Percentiles rank a stretch among this genome's conserved stretches.
Evolutionary conservation across 179 eudicot species (phyloP).

Genomic region (Corrigiola litoralis): DNA sequence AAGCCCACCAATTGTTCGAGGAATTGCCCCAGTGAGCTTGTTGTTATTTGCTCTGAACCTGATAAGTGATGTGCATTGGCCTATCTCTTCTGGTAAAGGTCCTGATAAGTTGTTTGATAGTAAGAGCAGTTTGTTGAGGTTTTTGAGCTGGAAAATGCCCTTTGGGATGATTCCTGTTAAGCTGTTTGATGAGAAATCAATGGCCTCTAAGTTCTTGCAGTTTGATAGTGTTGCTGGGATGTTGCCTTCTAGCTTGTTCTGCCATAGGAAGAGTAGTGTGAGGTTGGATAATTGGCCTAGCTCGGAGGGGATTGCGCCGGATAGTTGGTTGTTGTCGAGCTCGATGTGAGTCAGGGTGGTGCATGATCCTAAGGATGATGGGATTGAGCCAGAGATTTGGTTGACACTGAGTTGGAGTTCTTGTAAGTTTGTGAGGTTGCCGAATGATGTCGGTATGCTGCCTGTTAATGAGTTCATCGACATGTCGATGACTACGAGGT

Average conservation of each 20-base stretch:
- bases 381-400: constrained; percentile 69
- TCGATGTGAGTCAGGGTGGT: constrained; percentile 59
- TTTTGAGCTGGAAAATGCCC: constrained; percentile 57
- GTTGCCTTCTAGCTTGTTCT: constrained; percentile 68
- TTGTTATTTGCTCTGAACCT: constrained; percentile 69
- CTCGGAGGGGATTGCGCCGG: constrained; percentile 66
- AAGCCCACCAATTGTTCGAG: constrained; percentile 63
- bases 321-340: constrained; percentile 79
- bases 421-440: constrained; percentile 52
- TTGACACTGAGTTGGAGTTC: constrained; percentile 80
- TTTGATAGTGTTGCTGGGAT: constrained; percentile 54
- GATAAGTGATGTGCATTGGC: constrained; percentile 62
- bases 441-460: constrained; percentile 52
- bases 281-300: constrained; percentile 60
- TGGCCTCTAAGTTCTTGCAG: constrained; percentile 56
- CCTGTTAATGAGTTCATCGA: constrained; percentile 82
- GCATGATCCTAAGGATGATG: constrained; percentile 63
- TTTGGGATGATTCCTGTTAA: constrained; percentile 68
- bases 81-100: constrained; percentile 56
- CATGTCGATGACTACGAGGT: constrained; percentile 48
- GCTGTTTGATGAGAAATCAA: constrained; percentile 67
- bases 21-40: constrained; percentile 58
- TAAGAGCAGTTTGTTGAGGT: constrained; percentile 61
- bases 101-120: constrained; percentile 81
- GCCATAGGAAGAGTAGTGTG: constrained; percentile 66